These are phyloP conservation scores for Pseudopyricularia javanii DNA, from an alignment of 2,329 filamentous ascomycete species.

Conservation along the genomic window DNA sequence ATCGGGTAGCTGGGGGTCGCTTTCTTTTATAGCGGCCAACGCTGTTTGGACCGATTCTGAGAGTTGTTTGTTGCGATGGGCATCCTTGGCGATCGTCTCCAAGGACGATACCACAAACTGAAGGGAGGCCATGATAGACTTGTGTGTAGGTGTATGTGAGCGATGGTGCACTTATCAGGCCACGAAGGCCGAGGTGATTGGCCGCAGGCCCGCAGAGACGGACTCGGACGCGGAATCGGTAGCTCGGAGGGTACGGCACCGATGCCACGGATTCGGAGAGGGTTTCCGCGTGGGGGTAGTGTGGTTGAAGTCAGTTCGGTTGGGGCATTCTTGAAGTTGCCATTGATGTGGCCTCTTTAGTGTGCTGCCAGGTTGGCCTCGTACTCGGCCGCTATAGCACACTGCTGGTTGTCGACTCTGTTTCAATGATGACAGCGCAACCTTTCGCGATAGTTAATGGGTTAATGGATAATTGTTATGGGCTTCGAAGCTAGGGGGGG, in stretches of 20 bases:
- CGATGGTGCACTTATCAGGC: not conserved
- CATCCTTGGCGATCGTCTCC: constrained; percentile 89
- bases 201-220: not conserved
- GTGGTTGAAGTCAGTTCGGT: not conserved
- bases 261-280: not conserved
- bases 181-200: not conserved
- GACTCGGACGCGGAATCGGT: not conserved
- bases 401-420: not conserved
- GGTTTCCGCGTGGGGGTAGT: not conserved
- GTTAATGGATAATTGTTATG: no score
- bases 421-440: not conserved
- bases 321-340: not conserved
- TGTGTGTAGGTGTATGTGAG: not conserved
- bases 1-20: constrained; percentile 69
- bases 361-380: not conserved
- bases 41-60: constrained; percentile 72
- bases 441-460: not conserved
- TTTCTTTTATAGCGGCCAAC: constrained; percentile 73
- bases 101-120: constrained; percentile 92
- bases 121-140: constrained; percentile 64
- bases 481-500: not conserved
- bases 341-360: not conserved
- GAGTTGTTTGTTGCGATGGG: constrained; percentile 73
- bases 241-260: not conserved
- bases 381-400: not conserved